Conservation (phyloP, 352 stramenopile species). For the Achlya hypogyna region DNA sequence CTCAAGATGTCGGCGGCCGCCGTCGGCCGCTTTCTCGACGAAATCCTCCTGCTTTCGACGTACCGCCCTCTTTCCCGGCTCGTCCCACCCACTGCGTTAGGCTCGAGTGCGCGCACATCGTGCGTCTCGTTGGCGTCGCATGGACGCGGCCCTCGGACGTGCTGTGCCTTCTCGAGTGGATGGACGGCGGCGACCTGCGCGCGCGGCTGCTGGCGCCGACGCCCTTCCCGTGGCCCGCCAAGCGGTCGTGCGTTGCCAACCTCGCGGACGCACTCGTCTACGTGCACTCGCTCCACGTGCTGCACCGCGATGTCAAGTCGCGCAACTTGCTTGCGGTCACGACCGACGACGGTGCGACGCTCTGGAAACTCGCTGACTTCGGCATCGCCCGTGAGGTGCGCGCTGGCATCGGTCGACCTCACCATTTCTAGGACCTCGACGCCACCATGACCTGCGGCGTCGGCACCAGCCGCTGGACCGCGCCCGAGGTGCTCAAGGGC, state of each 20-base stretch:
- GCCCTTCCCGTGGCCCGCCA: constrained; percentile 73
- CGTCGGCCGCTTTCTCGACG: constrained; percentile 68
- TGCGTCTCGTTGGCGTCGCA: constrained; percentile 67
- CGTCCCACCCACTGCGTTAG: neutral
- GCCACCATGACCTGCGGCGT: constrained; percentile 80
- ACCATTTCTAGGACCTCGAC: constrained; percentile 36
- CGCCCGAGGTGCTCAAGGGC: constrained; percentile 69
- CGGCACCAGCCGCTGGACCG: constrained; percentile 80
- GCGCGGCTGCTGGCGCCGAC: constrained; percentile 45
- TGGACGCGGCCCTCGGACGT: constrained; percentile 68
- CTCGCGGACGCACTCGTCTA: constrained; percentile 70
- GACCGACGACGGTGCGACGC: constrained; percentile 38
- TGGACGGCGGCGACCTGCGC: constrained; percentile 60
- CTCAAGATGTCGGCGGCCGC: constrained; percentile 76
- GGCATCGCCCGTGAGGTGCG: constrained; percentile 66
- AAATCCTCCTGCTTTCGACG: constrained; percentile 67
- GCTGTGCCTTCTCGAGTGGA: constrained; percentile 68
- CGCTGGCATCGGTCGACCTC: too few relatives aligned
- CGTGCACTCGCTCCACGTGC: constrained; percentile 65
- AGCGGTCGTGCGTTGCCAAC: constrained; percentile 65
- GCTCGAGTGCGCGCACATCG: constrained; percentile 68
- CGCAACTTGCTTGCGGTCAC: constrained; percentile 66
- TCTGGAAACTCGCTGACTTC: constrained; percentile 61
- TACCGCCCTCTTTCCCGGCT: neutral
- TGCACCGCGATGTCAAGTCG: constrained; percentile 74